A percentile compares a stretch with the other conserved stretches of the same genome.
These are phyloP conservation scores for Cutaneotrichosporon spelunceum DNA, from an alignment of 1,284 basidiomycete species.

Conservation along the genomic window DNA sequence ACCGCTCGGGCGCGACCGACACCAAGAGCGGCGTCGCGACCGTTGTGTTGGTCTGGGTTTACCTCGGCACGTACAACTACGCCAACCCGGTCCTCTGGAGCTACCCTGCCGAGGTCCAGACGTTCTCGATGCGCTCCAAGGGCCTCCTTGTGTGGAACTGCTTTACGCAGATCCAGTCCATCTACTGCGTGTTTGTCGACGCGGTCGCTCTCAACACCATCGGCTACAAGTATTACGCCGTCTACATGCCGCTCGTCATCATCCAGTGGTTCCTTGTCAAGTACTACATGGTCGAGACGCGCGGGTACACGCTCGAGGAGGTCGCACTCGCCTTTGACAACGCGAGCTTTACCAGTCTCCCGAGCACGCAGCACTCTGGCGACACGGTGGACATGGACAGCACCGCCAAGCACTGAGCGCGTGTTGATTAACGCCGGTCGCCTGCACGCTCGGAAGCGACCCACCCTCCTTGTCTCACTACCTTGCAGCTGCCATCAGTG, in stretches of 20 bases:
- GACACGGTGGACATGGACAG: neutral
- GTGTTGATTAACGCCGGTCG: too few relatives aligned
- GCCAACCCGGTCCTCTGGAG: slow-evolving; percentile 46
- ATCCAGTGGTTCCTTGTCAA: slow-evolving; percentile 36
- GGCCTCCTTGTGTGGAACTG: slow-evolving; percentile 53
- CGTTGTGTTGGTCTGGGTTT: slow-evolving; percentile 51
- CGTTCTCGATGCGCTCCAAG: slow-evolving; percentile 50
- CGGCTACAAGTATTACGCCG: slow-evolving; percentile 44
- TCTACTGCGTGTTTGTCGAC: slow-evolving; percentile 41
- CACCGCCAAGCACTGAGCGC: neutral
- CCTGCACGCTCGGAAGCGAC: neutral
- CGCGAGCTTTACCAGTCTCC: neutral
- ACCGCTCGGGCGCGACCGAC: slow-evolving; percentile 31
- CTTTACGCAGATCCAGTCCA: slow-evolving; percentile 34
- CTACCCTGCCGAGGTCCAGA: slow-evolving; percentile 51
- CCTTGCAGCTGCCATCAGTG: neutral
- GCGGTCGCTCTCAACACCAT: slow-evolving; percentile 49
- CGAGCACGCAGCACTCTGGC: neutral
- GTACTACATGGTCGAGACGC: slow-evolving; percentile 49
- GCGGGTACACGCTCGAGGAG: slow-evolving; percentile 50
- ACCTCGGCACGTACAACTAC: slow-evolving; percentile 49
- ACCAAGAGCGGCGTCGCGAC: slow-evolving; percentile 40
- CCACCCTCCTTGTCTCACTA: neutral
- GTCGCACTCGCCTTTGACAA: slow-evolving; percentile 43
- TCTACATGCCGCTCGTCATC: slow-evolving; percentile 39